Conservation (phyloP, 768 basidiomycete genomes). For the Agaricus sinodeliciosus region DNA sequence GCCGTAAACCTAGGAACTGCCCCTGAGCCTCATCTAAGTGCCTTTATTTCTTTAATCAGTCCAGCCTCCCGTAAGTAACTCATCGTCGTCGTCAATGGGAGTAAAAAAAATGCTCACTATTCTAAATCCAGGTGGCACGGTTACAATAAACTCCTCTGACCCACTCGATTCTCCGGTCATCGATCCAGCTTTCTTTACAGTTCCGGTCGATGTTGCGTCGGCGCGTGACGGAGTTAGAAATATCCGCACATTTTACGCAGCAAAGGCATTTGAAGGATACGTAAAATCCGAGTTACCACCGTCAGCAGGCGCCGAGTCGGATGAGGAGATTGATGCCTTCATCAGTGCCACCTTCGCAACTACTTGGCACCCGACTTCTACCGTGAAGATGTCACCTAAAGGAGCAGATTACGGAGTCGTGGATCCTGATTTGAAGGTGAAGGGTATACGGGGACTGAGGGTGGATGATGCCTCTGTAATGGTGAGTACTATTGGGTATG, state of each 20-base stretch:
- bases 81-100: not conserved
- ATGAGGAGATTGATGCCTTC: constrained; percentile 3
- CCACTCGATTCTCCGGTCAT: constrained; percentile 11
- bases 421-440: too few relatives aligned
- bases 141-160: constrained; percentile 11
- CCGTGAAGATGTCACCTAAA: constrained; percentile 10
- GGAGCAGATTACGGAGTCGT: not conserved
- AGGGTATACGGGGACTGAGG: too few relatives aligned
- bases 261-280: constrained; percentile 6
- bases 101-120: not conserved
- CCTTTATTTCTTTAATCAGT: constrained; percentile 1
- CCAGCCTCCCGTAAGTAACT: constrained; percentile 11
- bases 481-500: too few relatives aligned
- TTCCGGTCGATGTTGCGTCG: constrained; percentile 14
- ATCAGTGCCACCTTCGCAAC: not conserved
- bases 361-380: constrained; percentile 6
- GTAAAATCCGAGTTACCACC: not conserved
- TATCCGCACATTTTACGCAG: not conserved
- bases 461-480: too few relatives aligned
- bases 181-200: constrained; percentile 5
- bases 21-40: too few relatives aligned
- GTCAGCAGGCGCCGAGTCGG: not conserved
- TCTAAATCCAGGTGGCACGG: not conserved
- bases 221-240: constrained; percentile 12
- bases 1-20: not conserved